Conservation (phyloP, 2,329 filamentous ascomycete species). For the Xylariales sp. region DNA sequence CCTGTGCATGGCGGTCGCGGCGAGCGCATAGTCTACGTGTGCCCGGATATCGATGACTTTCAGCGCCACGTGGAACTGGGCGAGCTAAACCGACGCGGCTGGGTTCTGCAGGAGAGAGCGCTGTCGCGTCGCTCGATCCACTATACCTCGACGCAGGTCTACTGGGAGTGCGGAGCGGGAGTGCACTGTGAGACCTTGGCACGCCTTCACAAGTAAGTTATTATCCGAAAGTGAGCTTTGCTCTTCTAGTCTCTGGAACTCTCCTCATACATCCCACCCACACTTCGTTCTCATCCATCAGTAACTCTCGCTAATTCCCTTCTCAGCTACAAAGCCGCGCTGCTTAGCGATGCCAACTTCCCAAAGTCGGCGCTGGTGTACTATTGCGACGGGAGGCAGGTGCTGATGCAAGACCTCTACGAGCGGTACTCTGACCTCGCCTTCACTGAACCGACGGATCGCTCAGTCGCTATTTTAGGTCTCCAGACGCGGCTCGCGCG, state of each 20-base stretch:
- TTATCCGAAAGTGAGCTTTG: too few species aligned
- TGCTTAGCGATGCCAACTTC: slow-evolving; percentile 12
- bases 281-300: background rate
- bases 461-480: slow-evolving; percentile 12
- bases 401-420: slow-evolving; percentile 13
- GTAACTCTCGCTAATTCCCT: background rate
- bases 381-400: slow-evolving; percentile 11
- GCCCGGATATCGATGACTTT: background rate
- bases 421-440: slow-evolving; percentile 12
- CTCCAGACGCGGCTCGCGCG: slow-evolving; percentile 10
- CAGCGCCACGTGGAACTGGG: background rate
- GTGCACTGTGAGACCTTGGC: slow-evolving; percentile 13
- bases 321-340: slow-evolving; percentile 10
- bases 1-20: too few species aligned
- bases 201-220: slow-evolving; percentile 11
- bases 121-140: too few species aligned
- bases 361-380: slow-evolving; percentile 12
- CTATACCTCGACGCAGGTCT: background rate
- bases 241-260: too few species aligned
- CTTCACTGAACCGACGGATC: slow-evolving; percentile 10
- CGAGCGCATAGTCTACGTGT: background rate
- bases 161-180: background rate
- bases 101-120: background rate
- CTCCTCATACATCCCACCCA: too few species aligned
- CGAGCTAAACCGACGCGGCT: background rate